Evolutionary conservation across 805 yeast species (phyloP).

Genomic region (Dipodascopsis uninucleata): DNA sequence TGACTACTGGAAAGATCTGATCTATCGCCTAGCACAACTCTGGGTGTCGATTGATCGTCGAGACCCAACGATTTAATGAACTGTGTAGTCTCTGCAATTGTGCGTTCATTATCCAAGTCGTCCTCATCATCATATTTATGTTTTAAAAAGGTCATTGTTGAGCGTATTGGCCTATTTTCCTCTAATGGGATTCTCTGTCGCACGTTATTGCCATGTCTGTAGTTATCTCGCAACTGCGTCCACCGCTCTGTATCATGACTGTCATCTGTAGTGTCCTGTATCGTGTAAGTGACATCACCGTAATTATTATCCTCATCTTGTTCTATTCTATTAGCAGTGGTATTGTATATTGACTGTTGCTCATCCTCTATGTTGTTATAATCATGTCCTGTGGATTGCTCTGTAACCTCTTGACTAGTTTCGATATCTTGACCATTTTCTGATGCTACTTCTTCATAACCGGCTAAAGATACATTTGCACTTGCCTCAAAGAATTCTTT

Average conservation of each 20-base stretch:
- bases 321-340: not conserved
- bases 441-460: conserved; percentile 43
- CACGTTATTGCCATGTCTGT: conserved; percentile 3
- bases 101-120: conserved; percentile 17
- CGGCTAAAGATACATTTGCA: conserved; percentile 59
- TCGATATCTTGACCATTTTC: conserved; percentile 22
- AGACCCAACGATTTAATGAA: conserved; percentile 14
- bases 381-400: not conserved
- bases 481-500: conserved; percentile 73
- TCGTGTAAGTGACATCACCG: no score
- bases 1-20: conserved; percentile 2
- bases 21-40: conserved; percentile 7
- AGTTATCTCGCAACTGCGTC: no score
- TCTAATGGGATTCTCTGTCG: not conserved
- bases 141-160: conserved; percentile 2
- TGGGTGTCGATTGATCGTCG: conserved; percentile 21
- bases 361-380: not conserved
- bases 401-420: conserved; percentile 1
- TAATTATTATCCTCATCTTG: no score
- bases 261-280: not conserved
- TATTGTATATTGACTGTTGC: not conserved
- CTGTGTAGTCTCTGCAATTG: conserved; percentile 13
- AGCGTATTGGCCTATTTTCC: not conserved
- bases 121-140: conserved; percentile 14
- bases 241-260: conserved; percentile 2